Evolutionary conservation across 2,329 filamentous ascomycete species (phyloP).

Genomic region (Aspergillus clavatus): DNA sequence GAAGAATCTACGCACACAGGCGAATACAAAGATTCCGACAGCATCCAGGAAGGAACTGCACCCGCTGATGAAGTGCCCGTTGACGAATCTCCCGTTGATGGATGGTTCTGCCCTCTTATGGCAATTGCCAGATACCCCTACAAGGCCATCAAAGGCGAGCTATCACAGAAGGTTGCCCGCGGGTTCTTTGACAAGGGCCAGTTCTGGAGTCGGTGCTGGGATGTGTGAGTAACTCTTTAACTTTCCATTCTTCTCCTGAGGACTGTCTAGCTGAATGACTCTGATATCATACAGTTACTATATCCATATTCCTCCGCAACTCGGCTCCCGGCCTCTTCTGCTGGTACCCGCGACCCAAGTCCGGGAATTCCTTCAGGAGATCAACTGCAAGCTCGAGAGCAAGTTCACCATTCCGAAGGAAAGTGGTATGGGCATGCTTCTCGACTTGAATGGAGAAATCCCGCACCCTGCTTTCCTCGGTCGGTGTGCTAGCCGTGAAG

Average conservation of each 20-base stretch:
- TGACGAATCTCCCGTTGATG: no score
- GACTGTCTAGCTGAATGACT: background rate
- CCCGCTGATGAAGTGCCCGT: conserved; percentile 15
- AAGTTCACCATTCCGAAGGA: conserved; percentile 55
- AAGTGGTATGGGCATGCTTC: conserved; percentile 52
- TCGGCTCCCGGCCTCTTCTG: conserved; percentile 53
- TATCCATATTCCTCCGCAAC: conserved; percentile 50
- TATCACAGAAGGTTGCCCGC: conserved; percentile 31
- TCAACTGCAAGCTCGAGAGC: conserved; percentile 54
- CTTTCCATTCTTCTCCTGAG: no score
- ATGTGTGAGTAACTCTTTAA: conserved; percentile 78
- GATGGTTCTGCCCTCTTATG: conserved; percentile 37
- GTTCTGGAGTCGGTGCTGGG: conserved; percentile 60
- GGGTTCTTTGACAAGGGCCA: conserved; percentile 40
- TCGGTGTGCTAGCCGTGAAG: conserved; percentile 46
- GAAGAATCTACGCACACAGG: background rate
- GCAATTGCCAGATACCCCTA: conserved; percentile 42
- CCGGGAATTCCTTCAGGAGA: conserved; percentile 56
- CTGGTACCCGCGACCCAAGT: conserved; percentile 66
- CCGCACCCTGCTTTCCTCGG: conserved; percentile 66
- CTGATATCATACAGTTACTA: conserved; percentile 55
- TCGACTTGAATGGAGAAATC: conserved; percentile 57
- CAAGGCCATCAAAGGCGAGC: conserved; percentile 34
- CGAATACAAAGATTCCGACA: background rate
- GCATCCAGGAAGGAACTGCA: background rate